Base-by-base conservation (phyloP, 345 rosid genomes). In the Acer yangbiense region DNA sequence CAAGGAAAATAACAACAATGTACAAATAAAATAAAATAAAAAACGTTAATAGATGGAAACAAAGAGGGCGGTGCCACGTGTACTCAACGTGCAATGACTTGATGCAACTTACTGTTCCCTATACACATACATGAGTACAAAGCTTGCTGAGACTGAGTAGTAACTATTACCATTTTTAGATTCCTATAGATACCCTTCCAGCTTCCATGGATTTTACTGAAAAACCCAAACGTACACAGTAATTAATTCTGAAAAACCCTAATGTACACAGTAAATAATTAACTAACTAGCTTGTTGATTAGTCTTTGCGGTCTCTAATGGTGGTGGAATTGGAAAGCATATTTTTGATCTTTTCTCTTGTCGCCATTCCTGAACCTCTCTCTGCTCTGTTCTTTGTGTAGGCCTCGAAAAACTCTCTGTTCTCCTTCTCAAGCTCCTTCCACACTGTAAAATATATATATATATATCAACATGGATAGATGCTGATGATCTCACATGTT, bases 401-500 rank as follows among this genome's bases (percentile, higher is more conserved):
- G 3, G 90, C 92, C 78, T 93, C 94, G 57, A 95, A 95, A 86
- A 95, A 95, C 78, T 89, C 97, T 81, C 88, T 89, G 89, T 95
- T 95, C 85, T 85, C 97, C 75, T 93, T 93, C 89, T 90, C 97
- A 73, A 95, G 74, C 84, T 95, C 99, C 67, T 90, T 87, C 99
- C 99, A 95, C 82, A 95, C 99, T 93, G 85, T 48, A 63, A 71
- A 32, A 32, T 0, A 41, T 17, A 20, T 43, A 8, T 6, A 32
- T 0, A 41, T 17, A 20, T 43, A 8, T 6, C 3, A 1, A 7
- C 7, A 61, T 12, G 9, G 11, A 46, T 46, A 2, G 13, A 46
- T 46, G 50, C 10, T 9, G 10, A 43, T 17, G 21, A 6, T 32
- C 39, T n/a, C 68, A 23, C 20, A 63, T 13, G n/a, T 62, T 62